These are phyloP conservation scores for Diaporthe capsici DNA, from an alignment of 2,329 filamentous ascomycete genomes.

Conservation along the genomic window DNA sequence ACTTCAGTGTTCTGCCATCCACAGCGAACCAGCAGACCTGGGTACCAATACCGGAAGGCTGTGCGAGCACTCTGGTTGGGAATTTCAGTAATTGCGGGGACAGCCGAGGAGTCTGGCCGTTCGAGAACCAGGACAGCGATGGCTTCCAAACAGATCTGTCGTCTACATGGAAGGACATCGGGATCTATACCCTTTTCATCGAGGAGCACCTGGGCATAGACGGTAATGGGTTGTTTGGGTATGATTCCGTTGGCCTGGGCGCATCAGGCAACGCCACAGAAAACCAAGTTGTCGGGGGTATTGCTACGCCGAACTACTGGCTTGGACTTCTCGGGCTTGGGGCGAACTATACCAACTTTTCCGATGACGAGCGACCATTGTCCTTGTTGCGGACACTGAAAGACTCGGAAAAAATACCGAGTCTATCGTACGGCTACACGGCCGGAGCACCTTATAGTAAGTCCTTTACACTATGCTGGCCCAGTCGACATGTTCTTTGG, in stretches of 20 bases:
- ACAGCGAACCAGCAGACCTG: slow-evolving; percentile 24
- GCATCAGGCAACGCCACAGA: background rate
- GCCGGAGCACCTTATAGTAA: slow-evolving; percentile 28
- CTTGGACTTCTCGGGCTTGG: slow-evolving; percentile 13
- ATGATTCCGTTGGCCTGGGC: slow-evolving; percentile 18
- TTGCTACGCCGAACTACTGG: slow-evolving; percentile 7
- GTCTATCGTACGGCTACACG: slow-evolving; percentile 22
- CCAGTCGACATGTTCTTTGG: background rate
- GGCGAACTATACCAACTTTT: slow-evolving; percentile 29
- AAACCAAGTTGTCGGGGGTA: slow-evolving; percentile 2
- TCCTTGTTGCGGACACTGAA: slow-evolving; percentile 26
- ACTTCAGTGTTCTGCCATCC: slow-evolving; percentile 24
- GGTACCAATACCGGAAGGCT: slow-evolving; percentile 4
- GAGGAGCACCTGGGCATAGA: slow-evolving; percentile 25
- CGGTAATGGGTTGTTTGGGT: slow-evolving; percentile 7
- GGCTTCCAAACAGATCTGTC: slow-evolving; percentile 8
- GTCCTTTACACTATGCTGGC: background rate
- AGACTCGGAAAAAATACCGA: slow-evolving; percentile 9
- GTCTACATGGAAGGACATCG: slow-evolving; percentile 3
- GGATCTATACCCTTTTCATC: background rate
- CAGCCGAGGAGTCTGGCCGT: slow-evolving; percentile 26
- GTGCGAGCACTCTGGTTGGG: slow-evolving; percentile 7
- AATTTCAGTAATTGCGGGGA: slow-evolving; percentile 13
- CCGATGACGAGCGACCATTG: slow-evolving; percentile 1
- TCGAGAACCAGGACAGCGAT: slow-evolving; percentile 9